Percentiles rank a stretch among this genome's conserved stretches.
Conservation (phyloP, 2,329 filamentous ascomycete genomes). For the Fusarium burgessii region DNA sequence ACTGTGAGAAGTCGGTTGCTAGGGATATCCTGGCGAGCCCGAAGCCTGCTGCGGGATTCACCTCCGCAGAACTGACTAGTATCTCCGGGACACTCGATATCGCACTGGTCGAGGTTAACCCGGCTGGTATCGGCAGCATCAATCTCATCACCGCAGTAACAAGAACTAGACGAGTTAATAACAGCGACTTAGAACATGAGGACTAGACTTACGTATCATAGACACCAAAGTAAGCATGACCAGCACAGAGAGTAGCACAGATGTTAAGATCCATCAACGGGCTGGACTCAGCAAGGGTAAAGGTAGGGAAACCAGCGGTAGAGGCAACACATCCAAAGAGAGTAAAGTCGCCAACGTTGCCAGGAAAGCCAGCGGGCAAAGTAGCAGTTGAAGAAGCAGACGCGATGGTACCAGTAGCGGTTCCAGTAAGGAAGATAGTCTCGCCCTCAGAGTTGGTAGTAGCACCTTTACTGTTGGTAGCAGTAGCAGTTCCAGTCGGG, state of each 20-base stretch:
- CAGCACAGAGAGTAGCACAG: conserved; percentile 44
- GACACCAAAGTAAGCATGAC: conserved; percentile 45
- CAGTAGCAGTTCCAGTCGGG: background rate
- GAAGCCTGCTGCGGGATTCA: conserved; percentile 21
- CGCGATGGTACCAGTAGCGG: background rate
- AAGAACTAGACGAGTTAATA: conserved; percentile 5
- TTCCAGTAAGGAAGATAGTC: background rate
- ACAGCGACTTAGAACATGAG: rapidly evolving
- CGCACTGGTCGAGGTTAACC: conserved; percentile 13
- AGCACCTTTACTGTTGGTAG: background rate
- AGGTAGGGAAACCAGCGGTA: conserved; percentile 38
- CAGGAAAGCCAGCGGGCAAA: conserved; percentile 29
- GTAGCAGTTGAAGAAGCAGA: conserved; percentile 43
- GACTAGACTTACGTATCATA: conserved; percentile 39
- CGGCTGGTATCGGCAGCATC: background rate
- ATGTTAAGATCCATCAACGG: conserved; percentile 40
- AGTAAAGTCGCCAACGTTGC: conserved; percentile 31
- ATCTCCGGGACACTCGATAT: conserved; percentile 41
- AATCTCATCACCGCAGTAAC: conserved; percentile 40
- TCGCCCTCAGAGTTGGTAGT: conserved; percentile 2
- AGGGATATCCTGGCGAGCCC: conserved; percentile 33
- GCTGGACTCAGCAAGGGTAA: conserved; percentile 23
- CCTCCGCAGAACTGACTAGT: conserved; percentile 38
- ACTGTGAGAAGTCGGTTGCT: conserved; percentile 39
- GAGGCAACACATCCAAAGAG: conserved; percentile 46